Base-by-base conservation (phyloP, 306 rosid genomes). In the Luffa aegyptiaca region DNA sequence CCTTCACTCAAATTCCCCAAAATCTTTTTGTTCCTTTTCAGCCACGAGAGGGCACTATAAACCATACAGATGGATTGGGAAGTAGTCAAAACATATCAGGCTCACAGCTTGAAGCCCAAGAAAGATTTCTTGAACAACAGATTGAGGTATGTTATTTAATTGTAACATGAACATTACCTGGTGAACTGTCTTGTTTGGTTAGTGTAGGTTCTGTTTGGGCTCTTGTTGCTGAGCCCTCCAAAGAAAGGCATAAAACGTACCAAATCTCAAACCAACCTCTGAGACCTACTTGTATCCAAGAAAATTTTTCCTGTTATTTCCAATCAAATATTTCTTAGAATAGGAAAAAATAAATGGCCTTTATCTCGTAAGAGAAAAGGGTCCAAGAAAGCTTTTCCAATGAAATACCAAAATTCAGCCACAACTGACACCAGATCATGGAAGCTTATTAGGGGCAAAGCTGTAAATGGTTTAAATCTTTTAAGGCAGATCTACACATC, bases 21-120 rank as follows among this genome's bases (percentile, higher is more conserved):
- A 65, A 81, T 57, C 55, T 83, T 75, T 85, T 89, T 82, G 86
- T 83, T 78, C 90, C 97, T 84, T 83, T 80, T 35, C 88, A 81
- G 64, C 53, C 84, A 63, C 68, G 56, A 13, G 85, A 80, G 64
- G 62, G 84, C 44, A 72, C 81, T 56, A 63, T 58, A 81, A 86
- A 79, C 78, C 37, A 79, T 80, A 86, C 84, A 59, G 89, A 83
- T 76, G 86, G 83, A 82, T 79, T 83, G 83, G 88, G 80, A 56
- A 78, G 83, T 45, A 81, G 87, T 86, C 82, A 82, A 36, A 87
- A 82, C 57, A 31, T 80, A 76, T 78, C 85, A 74, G 87, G 83
- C 61, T 75, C 83, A 77, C 90, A 75, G 75, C 80, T 89, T 76
- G 97, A 90, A 85, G 91, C 89, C 64, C 93, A 93, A 53, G 86